A percentile compares a stretch with the other conserved stretches of the same genome.
Evolutionary conservation across 768 basidiomycete species (phyloP).

Genomic region (Lactarius deliciosus): DNA sequence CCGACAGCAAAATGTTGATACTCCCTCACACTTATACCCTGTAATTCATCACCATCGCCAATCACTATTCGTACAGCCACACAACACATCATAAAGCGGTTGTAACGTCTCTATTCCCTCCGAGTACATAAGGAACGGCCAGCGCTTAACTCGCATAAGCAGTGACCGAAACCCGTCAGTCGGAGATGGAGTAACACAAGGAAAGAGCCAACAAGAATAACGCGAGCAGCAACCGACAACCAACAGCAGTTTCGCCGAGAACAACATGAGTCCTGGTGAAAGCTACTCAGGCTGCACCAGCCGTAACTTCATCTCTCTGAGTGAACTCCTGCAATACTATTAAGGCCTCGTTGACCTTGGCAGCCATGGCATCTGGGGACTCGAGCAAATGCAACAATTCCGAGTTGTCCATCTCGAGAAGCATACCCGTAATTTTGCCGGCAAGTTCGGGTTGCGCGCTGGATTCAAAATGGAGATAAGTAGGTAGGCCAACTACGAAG

Average conservation of each 20-base stretch:
- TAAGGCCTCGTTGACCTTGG: slow-evolving; percentile 92
- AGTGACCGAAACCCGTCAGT: slow-evolving; percentile 36
- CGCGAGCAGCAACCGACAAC: slow-evolving; percentile 40
- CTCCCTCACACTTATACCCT: slow-evolving; percentile 27
- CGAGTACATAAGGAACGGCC: slow-evolving; percentile 57
- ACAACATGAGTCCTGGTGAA: slow-evolving; percentile 9
- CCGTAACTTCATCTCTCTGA: slow-evolving; percentile 40
- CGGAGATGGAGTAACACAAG: slow-evolving; percentile 33
- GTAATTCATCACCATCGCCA: slow-evolving; percentile 29
- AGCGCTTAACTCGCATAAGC: slow-evolving; percentile 46
- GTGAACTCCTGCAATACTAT: slow-evolving; percentile 84
- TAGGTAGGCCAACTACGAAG: slow-evolving; percentile 21
- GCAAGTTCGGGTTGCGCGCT: slow-evolving; percentile 83
- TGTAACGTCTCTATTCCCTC: slow-evolving; percentile 61
- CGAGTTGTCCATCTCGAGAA: slow-evolving; percentile 97
- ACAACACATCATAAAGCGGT: slow-evolving; percentile 41
- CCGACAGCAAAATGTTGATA: slow-evolving; percentile 21
- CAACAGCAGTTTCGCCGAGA: slow-evolving; percentile 34
- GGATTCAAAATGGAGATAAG: slow-evolving; percentile 40
- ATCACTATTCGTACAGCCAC: slow-evolving; percentile 29
- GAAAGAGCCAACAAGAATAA: slow-evolving; percentile 29
- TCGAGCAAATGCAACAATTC: slow-evolving; percentile 92
- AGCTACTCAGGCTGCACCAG: slow-evolving; percentile 16
- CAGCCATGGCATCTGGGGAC: slow-evolving; percentile 72
- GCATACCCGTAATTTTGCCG: slow-evolving; percentile 98